These are phyloP conservation scores for Themeda triandra DNA, from an alignment of 176 grass and related monocot genomes.

Conservation along the genomic window DNA sequence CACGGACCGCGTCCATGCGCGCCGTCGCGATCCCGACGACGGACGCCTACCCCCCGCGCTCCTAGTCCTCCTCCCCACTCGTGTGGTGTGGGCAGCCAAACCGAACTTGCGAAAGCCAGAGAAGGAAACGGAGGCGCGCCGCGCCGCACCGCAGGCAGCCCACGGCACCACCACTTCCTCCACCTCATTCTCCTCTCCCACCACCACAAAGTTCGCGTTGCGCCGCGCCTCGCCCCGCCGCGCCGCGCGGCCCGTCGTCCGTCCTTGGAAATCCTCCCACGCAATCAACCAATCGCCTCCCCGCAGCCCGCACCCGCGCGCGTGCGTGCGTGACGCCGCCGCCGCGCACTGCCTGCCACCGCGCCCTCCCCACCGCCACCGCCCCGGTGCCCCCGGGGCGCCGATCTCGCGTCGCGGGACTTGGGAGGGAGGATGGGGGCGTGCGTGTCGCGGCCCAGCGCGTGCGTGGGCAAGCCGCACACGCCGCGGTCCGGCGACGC, in stretches of 20 bases:
- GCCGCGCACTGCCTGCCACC: neutral
- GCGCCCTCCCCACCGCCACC: neutral
- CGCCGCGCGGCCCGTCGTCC: neutral
- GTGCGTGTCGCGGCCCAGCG: constrained; percentile 59
- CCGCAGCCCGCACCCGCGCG: neutral
- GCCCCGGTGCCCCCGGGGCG: neutral
- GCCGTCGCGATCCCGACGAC: neutral
- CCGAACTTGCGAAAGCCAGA: too few species aligned
- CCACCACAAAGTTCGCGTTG: constrained; percentile 1
- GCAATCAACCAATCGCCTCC: neutral
- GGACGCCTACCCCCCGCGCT: neutral
- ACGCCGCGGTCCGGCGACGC: constrained; percentile 47
- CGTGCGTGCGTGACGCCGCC: neutral
- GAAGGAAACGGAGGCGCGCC: neutral
- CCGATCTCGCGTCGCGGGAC: constrained; percentile 25
- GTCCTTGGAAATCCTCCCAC: constrained; percentile 8
- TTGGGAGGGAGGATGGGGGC: constrained; percentile 40
- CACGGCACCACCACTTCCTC: neutral
- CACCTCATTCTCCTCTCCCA: neutral
- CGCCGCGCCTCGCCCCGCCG: neutral
- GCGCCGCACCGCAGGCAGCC: neutral
- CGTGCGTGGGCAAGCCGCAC: constrained; percentile 56
- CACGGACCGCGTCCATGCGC: constrained; percentile 36
- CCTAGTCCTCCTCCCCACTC: neutral
- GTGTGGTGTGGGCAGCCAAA: constrained; percentile 6